Base-by-base conservation (phyloP, 768 basidiomycete species). In the Boletus vermiculosoides region DNA sequence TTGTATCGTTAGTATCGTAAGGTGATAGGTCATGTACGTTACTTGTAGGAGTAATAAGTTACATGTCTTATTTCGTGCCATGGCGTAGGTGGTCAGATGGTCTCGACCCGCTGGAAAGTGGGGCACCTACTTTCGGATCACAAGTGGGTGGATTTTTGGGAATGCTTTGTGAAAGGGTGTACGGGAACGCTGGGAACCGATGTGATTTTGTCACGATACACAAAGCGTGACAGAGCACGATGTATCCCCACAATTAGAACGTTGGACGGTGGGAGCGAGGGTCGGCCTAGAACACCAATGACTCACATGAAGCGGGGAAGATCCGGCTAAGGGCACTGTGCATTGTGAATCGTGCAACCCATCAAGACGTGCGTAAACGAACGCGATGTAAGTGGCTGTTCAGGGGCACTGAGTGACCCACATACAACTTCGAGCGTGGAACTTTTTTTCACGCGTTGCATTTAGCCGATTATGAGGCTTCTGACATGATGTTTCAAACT, bases 21-120 rank as follows among this genome's bases (percentile, higher is more conserved):
- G 47, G 57, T n/a, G 55, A 37, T 57, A 56, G 66, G 56, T 52
- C 50, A 41, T 56, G 48, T 61, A 65, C 45, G 61, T 66, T 53
- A 50, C 44, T 5, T 45, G 48, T 50, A 54, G 15, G 52, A 61
- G 40, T 54, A 44, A 58, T 48, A 48, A 64, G 13, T 51, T 47
- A 49, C 63, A 33, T 45, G 44, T 49, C 39, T 50, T 15, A 34
- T 39, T 56, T 41, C 50, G 31, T 20, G 45, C 12, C 33, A 40
- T 47, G 45, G 28, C 56, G 44, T 40, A 37, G 37, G 50, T 28
- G 6, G 28, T 28, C 28, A 28, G 28, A 1, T 28, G 47, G 50
- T 46, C 61, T 63, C 30, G 63, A 65, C 63, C 52, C 44, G 3
- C 23, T 13, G 40, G 25, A 39, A 50, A 44, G 61, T 63, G 64